These are phyloP conservation scores for Croton setiger DNA, from an alignment of 441 rosid genomes.

Conservation along the genomic window DNA sequence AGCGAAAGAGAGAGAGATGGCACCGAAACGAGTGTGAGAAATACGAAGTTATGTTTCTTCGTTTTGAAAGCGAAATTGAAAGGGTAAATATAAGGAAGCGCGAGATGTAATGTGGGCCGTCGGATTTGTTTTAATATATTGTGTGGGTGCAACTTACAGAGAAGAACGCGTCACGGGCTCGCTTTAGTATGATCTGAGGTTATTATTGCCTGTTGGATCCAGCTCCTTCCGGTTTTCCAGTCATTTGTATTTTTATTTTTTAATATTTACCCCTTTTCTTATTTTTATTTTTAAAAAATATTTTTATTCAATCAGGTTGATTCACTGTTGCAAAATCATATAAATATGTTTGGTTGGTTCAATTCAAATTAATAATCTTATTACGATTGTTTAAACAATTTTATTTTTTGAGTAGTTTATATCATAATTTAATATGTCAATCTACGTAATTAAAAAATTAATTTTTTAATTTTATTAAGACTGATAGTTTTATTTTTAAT, in stretches of 20 bases:
- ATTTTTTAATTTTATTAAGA: too few species aligned
- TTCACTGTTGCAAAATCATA: too few species aligned
- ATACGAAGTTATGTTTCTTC: not conserved
- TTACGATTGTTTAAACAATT: too few species aligned
- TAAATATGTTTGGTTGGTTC: too few species aligned
- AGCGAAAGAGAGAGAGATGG: constrained; percentile 7
- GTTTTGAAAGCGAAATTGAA: not conserved
- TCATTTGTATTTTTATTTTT: constrained; percentile 1
- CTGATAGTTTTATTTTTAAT: too few species aligned
- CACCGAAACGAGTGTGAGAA: not conserved
- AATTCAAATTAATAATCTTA: too few species aligned
- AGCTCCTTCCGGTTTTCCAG: constrained; percentile 20
- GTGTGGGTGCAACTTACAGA: constrained; percentile 17
- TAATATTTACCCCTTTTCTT: not conserved
- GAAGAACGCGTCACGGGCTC: constrained; percentile 26
- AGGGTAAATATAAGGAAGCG: constrained; percentile 11
- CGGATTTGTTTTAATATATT: constrained; percentile 15
- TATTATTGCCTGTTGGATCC: constrained; percentile 3
- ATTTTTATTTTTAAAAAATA: not conserved
- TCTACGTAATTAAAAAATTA: too few species aligned
- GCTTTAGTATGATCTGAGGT: not conserved
- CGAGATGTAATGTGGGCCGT: constrained; percentile 28
- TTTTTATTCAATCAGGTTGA: not conserved
- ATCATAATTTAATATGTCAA: too few species aligned
- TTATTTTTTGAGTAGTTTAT: too few species aligned